A percentile compares a stretch with the other conserved stretches of the same genome.
These are phyloP conservation scores for Boletus insuetus DNA, from an alignment of 768 basidiomycete species.

Conservation along the genomic window DNA sequence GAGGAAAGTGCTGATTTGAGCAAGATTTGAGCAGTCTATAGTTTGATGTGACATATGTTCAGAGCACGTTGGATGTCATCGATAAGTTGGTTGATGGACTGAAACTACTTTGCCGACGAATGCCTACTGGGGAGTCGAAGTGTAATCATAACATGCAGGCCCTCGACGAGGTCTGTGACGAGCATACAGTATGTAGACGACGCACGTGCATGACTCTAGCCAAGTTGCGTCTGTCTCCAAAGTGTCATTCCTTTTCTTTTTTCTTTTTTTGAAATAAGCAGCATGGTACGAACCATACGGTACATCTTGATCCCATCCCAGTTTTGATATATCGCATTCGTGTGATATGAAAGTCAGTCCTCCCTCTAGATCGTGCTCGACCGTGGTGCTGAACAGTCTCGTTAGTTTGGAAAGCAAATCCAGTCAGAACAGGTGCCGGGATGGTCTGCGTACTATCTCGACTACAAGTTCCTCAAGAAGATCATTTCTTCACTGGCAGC, in stretches of 20 bases:
- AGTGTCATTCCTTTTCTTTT: constrained; percentile 7
- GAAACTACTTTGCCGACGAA: not conserved
- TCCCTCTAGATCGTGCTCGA: not conserved
- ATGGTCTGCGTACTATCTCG: constrained; percentile 93
- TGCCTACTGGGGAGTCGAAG: too few species aligned
- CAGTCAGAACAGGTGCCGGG: constrained; percentile 95
- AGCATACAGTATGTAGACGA: not conserved
- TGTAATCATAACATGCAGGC: too few species aligned
- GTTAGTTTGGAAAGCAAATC: constrained; percentile 96
- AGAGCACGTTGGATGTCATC: constrained; percentile 3
- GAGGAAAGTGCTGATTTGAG: constrained; percentile 79
- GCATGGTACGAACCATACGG: constrained; percentile 25
- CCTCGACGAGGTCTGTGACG: too few species aligned
- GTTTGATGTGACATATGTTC: constrained; percentile 5
- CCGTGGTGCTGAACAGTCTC: not conserved
- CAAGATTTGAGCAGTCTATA: not conserved
- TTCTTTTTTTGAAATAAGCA: constrained; percentile 17
- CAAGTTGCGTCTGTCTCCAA: constrained; percentile 7
- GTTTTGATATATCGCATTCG: constrained; percentile 5
- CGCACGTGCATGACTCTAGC: constrained; percentile 25
- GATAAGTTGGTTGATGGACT: constrained; percentile 5
- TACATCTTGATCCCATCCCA: constrained; percentile 9
- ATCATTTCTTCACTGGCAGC: constrained; percentile 94
- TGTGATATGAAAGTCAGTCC: constrained; percentile 32
- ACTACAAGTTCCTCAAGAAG: constrained; percentile 98